Percentiles rank a stretch among this genome's conserved stretches.
Evolutionary conservation across 73 alveolate genomes (phyloP).

Genomic region (Diophrys sp.): DNA sequence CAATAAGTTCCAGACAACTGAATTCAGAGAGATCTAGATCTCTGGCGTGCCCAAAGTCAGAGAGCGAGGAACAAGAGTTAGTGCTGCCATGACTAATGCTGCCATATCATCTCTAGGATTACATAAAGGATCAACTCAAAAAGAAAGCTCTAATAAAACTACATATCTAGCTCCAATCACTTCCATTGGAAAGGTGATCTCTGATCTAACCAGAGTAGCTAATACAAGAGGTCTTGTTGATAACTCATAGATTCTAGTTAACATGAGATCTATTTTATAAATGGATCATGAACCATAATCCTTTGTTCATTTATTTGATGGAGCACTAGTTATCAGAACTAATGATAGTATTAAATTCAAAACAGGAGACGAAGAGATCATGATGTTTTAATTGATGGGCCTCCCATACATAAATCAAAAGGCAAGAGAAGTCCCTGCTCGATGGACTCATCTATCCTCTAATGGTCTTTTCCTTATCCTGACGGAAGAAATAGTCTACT

Average conservation of each 20-base stretch:
- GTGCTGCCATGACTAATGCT: neutral
- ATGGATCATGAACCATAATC: slow-evolving; percentile 39
- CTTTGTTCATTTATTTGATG: slow-evolving; percentile 36
- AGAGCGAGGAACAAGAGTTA: slow-evolving; percentile 3
- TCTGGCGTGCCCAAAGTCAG: neutral
- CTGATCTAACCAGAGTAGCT: neutral
- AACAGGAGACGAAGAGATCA: neutral
- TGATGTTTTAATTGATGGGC: slow-evolving; percentile 43
- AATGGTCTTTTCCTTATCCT: slow-evolving; percentile 33
- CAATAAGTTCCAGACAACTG: slow-evolving; percentile 25
- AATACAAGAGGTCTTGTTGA: neutral
- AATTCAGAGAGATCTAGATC: slow-evolving; percentile 20
- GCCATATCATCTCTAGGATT: neutral
- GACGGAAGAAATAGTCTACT: slow-evolving; percentile 4
- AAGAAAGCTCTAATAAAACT: neutral
- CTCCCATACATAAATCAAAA: slow-evolving; percentile 34
- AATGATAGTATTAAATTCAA: slow-evolving; percentile 23
- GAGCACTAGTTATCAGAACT: slow-evolving; percentile 27
- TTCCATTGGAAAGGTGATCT: neutral
- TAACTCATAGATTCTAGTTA: neutral
- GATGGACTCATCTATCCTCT: slow-evolving; percentile 14
- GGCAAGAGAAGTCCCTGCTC: slow-evolving; percentile 48
- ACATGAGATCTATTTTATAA: slow-evolving; percentile 14
- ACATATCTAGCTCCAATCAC: neutral
- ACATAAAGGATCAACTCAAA: neutral